Evolutionary conservation across 2,329 filamentous ascomycete species (phyloP), one percentile per base, ranked within the genome.

Genomic region (Calonectria hongkongensis): DNA sequence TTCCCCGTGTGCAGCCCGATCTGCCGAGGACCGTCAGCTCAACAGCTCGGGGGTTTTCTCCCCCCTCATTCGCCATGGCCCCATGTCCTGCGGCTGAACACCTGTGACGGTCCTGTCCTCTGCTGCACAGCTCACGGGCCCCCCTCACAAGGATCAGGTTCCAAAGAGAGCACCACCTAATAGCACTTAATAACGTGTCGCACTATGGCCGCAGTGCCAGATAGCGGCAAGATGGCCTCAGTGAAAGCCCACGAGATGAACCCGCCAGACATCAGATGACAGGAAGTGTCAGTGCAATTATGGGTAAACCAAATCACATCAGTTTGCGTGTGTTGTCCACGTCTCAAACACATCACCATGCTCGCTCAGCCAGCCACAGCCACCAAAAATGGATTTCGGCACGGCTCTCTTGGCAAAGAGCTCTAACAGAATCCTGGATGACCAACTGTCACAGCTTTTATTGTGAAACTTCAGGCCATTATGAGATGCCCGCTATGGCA

Each of bases 1-100:
- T 39, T 60, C 21, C 54, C 54, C 54, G 54, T 45, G 58, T 47
- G 58, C 58, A 43, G 41, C 65, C 27, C 65, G 47, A 64, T 69
- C 66, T 63, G 56, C 58, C 66, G 65, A 63, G 58, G 60, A 60
- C 18, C 50, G 30, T 21, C 62, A 48, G 30, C 50, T 43, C 60
- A 47, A 33, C 16, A 27, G 62, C 48, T 66, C 62, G 62, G 62
- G 58, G 60, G 28, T 21, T 58, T 70, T 65, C 9, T 50, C 36
- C 28, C n/a, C 68, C 50, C 68, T 33, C 60, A 66, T 60, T 66
- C 36, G 50, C 25, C 30, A 12, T n/a, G 28, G 39, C 36, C 56
- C 66, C 66, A 27, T 54, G 47, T 16, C 28, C 27, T 64, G 66
- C 45, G 66, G 66, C 66, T 69, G 66, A 62, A 56, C 3, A 48